Percentiles rank a stretch among this genome's conserved stretches.
phyloP scores from a whole-genome alignment of 768 basidiomycete species.

The Serendipita vermifera region DNA sequence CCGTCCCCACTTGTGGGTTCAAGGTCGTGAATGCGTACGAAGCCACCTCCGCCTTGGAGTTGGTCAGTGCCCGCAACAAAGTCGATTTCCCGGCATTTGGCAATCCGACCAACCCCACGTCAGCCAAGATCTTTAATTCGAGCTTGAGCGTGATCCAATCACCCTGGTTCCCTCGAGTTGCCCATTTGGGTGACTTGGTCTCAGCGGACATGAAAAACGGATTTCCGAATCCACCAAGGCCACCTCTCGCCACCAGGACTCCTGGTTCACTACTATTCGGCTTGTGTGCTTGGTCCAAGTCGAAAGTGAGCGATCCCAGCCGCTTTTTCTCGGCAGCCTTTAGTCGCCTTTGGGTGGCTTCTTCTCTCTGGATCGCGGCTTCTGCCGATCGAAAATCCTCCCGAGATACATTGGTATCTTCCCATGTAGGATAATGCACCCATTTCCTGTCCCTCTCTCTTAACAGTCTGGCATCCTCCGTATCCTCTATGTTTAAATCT shows the following conservation, averaged over 20 bases:
- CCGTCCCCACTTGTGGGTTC: constrained; percentile 86
- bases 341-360: constrained; percentile 40
- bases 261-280: constrained; percentile 23
- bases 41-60: constrained; percentile 74
- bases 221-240: constrained; percentile 74
- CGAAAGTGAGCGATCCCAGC: constrained; percentile 39
- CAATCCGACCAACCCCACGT: constrained; percentile 91
- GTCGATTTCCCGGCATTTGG: constrained; percentile 95
- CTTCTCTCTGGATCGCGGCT: constrained; percentile 41
- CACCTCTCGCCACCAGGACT: constrained; percentile 57
- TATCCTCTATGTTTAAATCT: constrained; percentile 25
- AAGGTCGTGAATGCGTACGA: constrained; percentile 91
- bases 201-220: constrained; percentile 61
- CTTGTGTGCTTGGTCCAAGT: constrained; percentile 41
- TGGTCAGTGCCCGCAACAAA: constrained; percentile 75
- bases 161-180: constrained; percentile 61
- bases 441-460: constrained; percentile 54
- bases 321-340: constrained; percentile 31
- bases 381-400: constrained; percentile 65
- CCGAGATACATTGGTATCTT: constrained; percentile 47
- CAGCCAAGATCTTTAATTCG: constrained; percentile 87
- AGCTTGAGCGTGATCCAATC: constrained; percentile 71
- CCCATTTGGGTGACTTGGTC: constrained; percentile 70
- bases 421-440: constrained; percentile 65
- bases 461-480: constrained; percentile 41